Evolutionary conservation across 169 alveolate species (phyloP).

Genomic region (Cardiosporidium cionae): DNA sequence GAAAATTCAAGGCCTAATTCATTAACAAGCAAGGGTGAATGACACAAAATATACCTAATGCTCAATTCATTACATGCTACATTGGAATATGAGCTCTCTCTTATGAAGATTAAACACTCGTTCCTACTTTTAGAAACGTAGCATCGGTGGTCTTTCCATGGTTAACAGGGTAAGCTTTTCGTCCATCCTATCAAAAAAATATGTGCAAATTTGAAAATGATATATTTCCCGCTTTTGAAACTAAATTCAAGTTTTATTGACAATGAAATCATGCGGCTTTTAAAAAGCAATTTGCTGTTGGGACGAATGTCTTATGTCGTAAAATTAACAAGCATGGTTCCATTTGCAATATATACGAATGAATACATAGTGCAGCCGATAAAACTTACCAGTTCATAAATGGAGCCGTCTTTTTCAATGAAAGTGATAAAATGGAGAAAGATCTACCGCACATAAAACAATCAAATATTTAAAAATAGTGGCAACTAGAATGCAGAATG

Average conservation of each 20-base stretch:
- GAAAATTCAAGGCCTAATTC: too few relatives aligned
- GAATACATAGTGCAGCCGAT: too few relatives aligned
- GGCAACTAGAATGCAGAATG: too few relatives aligned
- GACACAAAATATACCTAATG: background rate
- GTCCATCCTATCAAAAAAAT: slow-evolving; percentile 57
- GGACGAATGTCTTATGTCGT: too few relatives aligned
- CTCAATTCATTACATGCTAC: background rate
- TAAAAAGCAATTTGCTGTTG: too few relatives aligned
- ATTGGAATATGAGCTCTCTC: background rate
- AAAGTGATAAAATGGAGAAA: slow-evolving; percentile 51
- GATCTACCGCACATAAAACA: background rate
- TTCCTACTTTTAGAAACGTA: slow-evolving; percentile 8
- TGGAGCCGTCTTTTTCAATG: slow-evolving; percentile 46
- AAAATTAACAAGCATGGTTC: background rate
- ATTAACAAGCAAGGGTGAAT: too few relatives aligned
- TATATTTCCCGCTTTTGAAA: too few relatives aligned
- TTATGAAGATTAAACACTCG: too few relatives aligned
- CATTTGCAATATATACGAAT: background rate
- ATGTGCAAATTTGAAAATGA: too few relatives aligned
- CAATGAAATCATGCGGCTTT: too few relatives aligned
- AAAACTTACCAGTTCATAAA: slow-evolving; percentile 48
- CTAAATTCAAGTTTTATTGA: too few relatives aligned
- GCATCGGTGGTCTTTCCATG: slow-evolving; percentile 36
- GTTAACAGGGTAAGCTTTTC: slow-evolving; percentile 39
- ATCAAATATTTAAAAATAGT: background rate